phyloP scores from a whole-genome alignment of 2,329 filamentous ascomycete species.

The Cladophialophora chaetospira region DNA sequence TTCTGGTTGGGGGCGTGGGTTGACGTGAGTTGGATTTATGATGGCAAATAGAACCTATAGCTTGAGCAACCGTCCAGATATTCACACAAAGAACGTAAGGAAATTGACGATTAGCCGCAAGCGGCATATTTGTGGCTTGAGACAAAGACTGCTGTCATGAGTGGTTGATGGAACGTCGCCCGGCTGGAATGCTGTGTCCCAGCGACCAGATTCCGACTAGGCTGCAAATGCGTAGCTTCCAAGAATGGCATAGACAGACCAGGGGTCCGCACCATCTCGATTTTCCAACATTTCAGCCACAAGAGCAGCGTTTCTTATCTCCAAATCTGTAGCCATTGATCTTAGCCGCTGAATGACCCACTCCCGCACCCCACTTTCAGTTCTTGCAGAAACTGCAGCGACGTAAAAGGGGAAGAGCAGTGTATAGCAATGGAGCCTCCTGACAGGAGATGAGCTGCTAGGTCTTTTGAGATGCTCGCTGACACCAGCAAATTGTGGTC shows the following conservation, averaged over 20 bases:
- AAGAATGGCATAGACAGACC: conserved; percentile 33
- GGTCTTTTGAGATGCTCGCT: neutral
- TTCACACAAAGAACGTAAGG: too few species aligned
- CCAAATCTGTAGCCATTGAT: conserved; percentile 18
- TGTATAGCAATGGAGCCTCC: conserved; percentile 28
- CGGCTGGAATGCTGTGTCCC: neutral
- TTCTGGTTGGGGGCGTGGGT: too few species aligned
- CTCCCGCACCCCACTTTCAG: conserved; percentile 14
- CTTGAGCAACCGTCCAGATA: too few species aligned
- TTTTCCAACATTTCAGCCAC: conserved; percentile 30
- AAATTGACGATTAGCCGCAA: too few species aligned
- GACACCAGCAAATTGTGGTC: conserved; percentile 36
- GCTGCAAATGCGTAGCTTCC: conserved; percentile 35
- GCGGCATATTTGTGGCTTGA: too few species aligned
- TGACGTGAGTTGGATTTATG: too few species aligned
- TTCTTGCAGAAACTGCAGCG: conserved; percentile 26
- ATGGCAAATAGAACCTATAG: too few species aligned
- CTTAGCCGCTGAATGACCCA: conserved; percentile 30
- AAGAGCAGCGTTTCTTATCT: conserved; percentile 24
- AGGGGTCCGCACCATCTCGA: conserved; percentile 17
- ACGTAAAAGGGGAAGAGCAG: conserved; percentile 34
- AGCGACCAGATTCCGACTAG: neutral
- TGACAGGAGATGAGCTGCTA: conserved; percentile 5
- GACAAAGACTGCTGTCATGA: too few species aligned
- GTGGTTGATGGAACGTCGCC: too few species aligned